A percentile compares a stretch with the other conserved stretches of the same genome.
phyloP scores from a whole-genome alignment of 78 protist species.

The Planoprotostelium fungivorum region DNA sequence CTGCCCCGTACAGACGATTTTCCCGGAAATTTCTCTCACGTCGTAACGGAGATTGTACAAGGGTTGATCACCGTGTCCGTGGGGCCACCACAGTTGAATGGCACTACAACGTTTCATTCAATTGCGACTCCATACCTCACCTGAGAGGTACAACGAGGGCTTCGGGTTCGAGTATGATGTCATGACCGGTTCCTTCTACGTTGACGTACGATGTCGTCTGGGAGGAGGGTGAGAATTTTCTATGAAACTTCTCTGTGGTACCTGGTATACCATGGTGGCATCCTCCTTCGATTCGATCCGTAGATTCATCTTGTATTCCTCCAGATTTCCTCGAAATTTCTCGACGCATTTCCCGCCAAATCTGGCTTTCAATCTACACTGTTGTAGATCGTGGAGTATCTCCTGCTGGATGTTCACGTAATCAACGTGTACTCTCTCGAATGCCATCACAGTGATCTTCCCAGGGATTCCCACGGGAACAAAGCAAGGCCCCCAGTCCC shows the following conservation, averaged over 20 bases:
- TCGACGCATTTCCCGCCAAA: not conserved
- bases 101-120: too few relatives aligned
- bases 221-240: not conserved
- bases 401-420: not conserved
- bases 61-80: constrained; percentile 35
- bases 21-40: not conserved
- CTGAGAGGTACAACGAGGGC: not conserved
- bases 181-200: not conserved
- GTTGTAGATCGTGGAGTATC: not conserved
- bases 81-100: constrained; percentile 44
- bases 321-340: too few relatives aligned
- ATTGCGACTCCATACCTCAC: not conserved
- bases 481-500: constrained; percentile 60
- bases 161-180: not conserved
- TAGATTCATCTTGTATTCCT: too few relatives aligned
- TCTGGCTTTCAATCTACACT: not conserved
- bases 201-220: too few relatives aligned
- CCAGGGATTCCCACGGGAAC: constrained; percentile 36
- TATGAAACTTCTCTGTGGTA: not conserved
- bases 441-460: not conserved
- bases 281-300: too few relatives aligned
- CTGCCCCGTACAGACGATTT: not conserved
- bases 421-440: not conserved
- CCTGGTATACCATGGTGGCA: not conserved
- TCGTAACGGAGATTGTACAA: constrained; percentile 8